phyloP scores from a whole-genome alignment of 495 filamentous ascomycete species.

The Xylaria flabelliformis region DNA sequence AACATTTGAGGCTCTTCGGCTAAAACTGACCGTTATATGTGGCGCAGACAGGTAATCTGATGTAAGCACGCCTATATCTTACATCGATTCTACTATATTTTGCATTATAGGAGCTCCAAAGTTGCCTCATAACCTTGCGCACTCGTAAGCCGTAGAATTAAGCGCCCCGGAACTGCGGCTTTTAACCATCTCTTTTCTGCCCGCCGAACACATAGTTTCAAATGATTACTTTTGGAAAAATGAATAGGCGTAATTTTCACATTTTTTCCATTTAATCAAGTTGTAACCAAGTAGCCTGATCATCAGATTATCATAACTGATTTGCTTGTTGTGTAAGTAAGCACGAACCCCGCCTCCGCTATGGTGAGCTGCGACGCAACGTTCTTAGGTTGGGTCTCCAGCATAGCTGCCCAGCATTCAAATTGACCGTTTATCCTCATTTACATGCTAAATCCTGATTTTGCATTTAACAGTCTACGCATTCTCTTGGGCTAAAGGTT shows the following conservation, averaged over 20 bases:
- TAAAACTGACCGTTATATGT: background rate
- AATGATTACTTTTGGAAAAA: background rate
- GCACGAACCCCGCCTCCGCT: constrained; percentile 13
- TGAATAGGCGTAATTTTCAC: background rate
- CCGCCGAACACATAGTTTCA: background rate
- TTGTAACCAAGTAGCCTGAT: background rate
- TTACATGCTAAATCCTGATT: background rate
- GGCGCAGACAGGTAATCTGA: background rate
- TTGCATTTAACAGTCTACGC: background rate
- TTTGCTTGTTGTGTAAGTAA: background rate
- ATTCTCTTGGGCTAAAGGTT: background rate
- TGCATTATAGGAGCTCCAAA: background rate
- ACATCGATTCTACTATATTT: background rate
- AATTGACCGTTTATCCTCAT: background rate
- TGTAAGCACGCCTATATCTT: background rate
- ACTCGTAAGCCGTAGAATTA: background rate
- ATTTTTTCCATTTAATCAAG: background rate
- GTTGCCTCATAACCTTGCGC: background rate
- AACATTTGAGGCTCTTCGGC: background rate
- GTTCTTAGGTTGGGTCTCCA: background rate
- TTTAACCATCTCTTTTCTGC: background rate
- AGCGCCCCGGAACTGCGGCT: background rate
- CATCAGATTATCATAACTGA: background rate
- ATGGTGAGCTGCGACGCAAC: background rate
- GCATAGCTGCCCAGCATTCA: background rate